Conservation (phyloP, 495 filamentous ascomycete genomes). For the Podospora didyma region DNA sequence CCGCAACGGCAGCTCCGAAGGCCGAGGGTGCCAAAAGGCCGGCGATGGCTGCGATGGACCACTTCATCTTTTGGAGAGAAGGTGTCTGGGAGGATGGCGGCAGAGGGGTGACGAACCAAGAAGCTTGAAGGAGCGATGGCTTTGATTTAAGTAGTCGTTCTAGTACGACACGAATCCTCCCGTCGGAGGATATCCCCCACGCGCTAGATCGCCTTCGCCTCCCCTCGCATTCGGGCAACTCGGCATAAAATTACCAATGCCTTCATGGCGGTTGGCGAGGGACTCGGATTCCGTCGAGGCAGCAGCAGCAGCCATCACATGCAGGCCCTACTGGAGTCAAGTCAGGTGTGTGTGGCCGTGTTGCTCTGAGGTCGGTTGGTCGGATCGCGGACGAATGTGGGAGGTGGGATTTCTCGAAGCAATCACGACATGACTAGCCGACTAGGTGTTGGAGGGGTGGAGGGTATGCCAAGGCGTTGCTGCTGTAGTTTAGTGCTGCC, state of each 20-base stretch:
- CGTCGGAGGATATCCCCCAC: no score
- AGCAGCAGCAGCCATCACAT: not conserved
- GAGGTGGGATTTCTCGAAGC: not conserved
- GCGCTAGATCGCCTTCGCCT: no score
- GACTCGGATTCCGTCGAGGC: not conserved
- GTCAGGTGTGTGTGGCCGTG: not conserved
- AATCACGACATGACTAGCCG: conserved; percentile 1
- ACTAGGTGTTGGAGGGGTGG: not conserved
- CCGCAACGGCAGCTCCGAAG: conserved; percentile 13
- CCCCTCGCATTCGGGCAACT: no score
- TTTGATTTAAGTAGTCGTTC: no score
- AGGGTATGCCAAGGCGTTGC: not conserved
- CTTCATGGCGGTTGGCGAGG: not conserved
- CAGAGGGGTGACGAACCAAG: not conserved
- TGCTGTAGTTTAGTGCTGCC: conserved; percentile 1
- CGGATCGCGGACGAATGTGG: not conserved
- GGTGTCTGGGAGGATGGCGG: not conserved
- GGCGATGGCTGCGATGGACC: not conserved
- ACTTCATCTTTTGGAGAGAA: conserved; percentile 13
- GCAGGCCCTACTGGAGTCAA: not conserved
- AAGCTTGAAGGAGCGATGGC: no score
- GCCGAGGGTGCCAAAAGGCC: conserved; percentile 12
- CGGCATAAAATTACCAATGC: no score
- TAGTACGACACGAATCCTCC: no score
- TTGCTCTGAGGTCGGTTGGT: not conserved